phyloP scores from a whole-genome alignment of 2,329 filamentous ascomycete species.

The Botrytis squamosa region DNA sequence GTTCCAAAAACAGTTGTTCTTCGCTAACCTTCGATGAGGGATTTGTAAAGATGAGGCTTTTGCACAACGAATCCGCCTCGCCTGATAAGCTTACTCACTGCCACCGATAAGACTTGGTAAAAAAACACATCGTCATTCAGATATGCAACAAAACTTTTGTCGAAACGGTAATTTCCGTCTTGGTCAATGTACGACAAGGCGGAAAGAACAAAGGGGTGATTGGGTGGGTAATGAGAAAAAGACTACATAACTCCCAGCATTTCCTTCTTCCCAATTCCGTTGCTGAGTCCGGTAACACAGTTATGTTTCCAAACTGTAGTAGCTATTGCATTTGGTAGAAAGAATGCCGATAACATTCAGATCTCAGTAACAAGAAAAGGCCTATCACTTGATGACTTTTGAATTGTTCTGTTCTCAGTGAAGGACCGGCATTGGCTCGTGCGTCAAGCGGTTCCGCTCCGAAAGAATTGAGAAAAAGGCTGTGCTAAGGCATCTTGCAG shows the following conservation, averaged over 20 bases:
- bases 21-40: background rate
- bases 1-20: background rate
- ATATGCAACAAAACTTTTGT: conserved; percentile 22
- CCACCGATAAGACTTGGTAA: conserved; percentile 21
- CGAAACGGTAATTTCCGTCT: conserved; percentile 13
- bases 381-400: conserved; percentile 16
- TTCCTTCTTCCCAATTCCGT: background rate
- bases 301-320: background rate
- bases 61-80: conserved; percentile 6
- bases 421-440: conserved; percentile 16
- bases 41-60: background rate
- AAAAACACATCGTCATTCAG: conserved; percentile 24
- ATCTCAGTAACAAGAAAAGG: background rate
- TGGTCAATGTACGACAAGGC: conserved; percentile 6
- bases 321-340: background rate
- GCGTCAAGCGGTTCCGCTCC: conserved; percentile 5
- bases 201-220: conserved; percentile 7
- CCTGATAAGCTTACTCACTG: conserved; percentile 19
- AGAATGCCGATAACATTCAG: background rate
- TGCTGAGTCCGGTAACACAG: background rate
- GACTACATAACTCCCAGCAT: background rate
- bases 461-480: conserved; percentile 4
- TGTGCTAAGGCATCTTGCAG: conserved; percentile 9
- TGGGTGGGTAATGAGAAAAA: background rate
- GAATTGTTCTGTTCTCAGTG: background rate